Percentiles rank a stretch among this genome's conserved stretches.
Conservation (phyloP, 139 green algal genomes). For the Coccomyxa sp. region DNA sequence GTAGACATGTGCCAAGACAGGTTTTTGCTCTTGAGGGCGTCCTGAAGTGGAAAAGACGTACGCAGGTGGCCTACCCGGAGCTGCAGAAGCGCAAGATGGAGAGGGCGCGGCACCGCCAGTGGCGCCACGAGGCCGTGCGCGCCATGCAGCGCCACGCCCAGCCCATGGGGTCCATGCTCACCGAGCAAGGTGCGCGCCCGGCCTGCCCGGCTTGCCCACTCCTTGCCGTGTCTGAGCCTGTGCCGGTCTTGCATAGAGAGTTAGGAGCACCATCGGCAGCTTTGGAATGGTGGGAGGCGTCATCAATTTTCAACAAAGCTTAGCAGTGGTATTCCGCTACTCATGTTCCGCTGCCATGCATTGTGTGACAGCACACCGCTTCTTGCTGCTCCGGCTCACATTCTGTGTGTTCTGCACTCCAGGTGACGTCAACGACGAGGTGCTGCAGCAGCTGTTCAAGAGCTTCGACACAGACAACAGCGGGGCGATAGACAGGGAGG, state of each 20-base stretch:
- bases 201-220: too few species aligned
- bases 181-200: neutral
- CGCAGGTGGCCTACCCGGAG: conserved; percentile 37
- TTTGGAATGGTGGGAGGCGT: too few species aligned
- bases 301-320: too few species aligned
- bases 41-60: too few species aligned
- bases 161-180: conserved; percentile 1
- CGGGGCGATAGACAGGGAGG: neutral
- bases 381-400: neutral
- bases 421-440: neutral
- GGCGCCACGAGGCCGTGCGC: neutral
- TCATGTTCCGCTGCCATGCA: neutral
- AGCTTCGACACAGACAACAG: conserved; percentile 41
- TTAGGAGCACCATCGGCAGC: too few species aligned
- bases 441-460: conserved; percentile 30
- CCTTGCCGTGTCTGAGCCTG: too few species aligned
- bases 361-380: neutral
- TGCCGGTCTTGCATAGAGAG: too few species aligned
- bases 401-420: neutral
- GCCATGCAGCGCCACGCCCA: neutral
- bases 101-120: conserved; percentile 18
- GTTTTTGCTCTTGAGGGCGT: too few species aligned
- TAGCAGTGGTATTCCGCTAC: too few species aligned
- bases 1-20: too few species aligned
- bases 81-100: conserved; percentile 51